Evolutionary conservation across 495 filamentous ascomycete species (phyloP).

Genomic region (Xylaria grammica): DNA sequence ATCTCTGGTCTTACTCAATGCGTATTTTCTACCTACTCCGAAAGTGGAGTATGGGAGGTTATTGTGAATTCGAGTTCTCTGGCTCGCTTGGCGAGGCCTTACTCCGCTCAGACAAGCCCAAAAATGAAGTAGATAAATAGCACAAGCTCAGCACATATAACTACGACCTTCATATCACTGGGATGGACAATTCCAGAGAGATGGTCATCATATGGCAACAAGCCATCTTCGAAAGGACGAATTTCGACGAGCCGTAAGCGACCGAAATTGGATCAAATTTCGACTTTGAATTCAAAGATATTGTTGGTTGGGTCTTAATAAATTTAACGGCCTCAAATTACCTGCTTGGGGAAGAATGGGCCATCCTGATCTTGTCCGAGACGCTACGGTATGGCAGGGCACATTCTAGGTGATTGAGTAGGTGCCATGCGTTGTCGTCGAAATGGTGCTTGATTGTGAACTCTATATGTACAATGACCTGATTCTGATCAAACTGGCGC

Average conservation of each 20-base stretch:
- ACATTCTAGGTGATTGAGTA: conserved; percentile 43
- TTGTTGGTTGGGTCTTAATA: conserved; percentile 45
- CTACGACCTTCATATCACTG: conserved; percentile 18
- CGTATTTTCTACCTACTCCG: conserved; percentile 38
- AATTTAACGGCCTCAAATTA: conserved; percentile 38
- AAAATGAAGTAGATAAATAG: not conserved
- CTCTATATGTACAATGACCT: conserved; percentile 40
- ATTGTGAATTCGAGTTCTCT: conserved; percentile 27
- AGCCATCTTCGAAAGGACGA: conserved; percentile 40
- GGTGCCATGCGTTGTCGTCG: conserved; percentile 17
- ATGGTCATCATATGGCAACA: conserved; percentile 39
- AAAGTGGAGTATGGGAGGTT: conserved; percentile 23
- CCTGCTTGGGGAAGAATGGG: conserved; percentile 41
- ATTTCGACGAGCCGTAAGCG: conserved; percentile 29
- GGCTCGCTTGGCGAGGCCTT: conserved; percentile 12
- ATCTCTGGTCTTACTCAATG: conserved; percentile 35
- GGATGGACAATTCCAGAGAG: conserved; percentile 37
- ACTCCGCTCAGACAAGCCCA: not conserved
- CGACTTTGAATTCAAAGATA: conserved; percentile 36
- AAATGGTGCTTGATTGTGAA: conserved; percentile 26
- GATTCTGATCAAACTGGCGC: conserved; percentile 25
- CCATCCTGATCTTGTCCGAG: conserved; percentile 37
- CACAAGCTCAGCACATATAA: conserved; percentile 14
- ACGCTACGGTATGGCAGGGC: conserved; percentile 33
- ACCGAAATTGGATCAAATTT: conserved; percentile 27